Evolutionary conservation across 2,329 filamentous ascomycete genomes (phyloP).

Genomic region (Thyridium curvatum): DNA sequence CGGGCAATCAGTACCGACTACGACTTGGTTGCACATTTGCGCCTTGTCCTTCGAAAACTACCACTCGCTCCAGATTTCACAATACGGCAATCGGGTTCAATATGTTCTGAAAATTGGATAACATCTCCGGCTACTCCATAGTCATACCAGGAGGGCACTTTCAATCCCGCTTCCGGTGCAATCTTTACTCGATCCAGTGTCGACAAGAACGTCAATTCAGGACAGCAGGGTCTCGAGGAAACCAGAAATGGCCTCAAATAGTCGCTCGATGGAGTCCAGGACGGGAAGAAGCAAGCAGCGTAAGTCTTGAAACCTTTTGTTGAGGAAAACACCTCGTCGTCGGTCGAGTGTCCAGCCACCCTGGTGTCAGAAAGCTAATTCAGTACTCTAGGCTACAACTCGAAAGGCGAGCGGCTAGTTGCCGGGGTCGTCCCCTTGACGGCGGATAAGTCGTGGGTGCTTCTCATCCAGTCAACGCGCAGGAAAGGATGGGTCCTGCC

Average conservation of each 20-base stretch:
- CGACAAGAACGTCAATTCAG: constrained; percentile 1
- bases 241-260: constrained; percentile 17
- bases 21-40: no score
- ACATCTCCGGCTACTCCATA: no score
- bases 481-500: constrained; percentile 93
- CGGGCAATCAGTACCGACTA: no score
- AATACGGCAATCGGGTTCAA: neutral
- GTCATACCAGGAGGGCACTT: no score
- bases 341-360: no score
- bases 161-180: neutral
- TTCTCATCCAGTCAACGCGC: constrained; percentile 88
- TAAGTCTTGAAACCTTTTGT: constrained; percentile 44
- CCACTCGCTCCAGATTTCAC: neutral
- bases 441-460: constrained; percentile 76
- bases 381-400: constrained; percentile 69
- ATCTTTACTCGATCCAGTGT: constrained; percentile 1
- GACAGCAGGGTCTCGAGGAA: constrained; percentile 6
- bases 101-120: no score
- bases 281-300: constrained; percentile 74
- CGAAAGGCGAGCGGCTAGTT: constrained; percentile 88
- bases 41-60: no score
- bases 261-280: constrained; percentile 64
- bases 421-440: constrained; percentile 91
- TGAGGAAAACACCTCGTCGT: constrained; percentile 5
- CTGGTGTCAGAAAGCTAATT: constrained; percentile 27